These are phyloP conservation scores for Physcia stellaris DNA, from an alignment of 495 filamentous ascomycete species.

Conservation along the genomic window DNA sequence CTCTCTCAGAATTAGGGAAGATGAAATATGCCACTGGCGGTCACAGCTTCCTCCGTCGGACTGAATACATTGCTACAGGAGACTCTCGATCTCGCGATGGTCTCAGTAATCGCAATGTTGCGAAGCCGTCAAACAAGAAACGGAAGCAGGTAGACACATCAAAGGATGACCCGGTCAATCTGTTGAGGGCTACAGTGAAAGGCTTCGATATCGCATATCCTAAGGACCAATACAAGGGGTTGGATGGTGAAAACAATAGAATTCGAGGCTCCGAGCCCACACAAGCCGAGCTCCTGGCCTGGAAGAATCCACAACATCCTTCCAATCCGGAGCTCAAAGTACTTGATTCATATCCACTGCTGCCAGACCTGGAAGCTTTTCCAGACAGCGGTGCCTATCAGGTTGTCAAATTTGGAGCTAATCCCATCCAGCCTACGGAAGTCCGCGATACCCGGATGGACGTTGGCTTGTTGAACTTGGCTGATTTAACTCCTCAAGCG, in stretches of 20 bases:
- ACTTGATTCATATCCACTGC: slow-evolving; percentile 64
- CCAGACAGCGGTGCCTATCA: slow-evolving; percentile 80
- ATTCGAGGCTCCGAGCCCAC: slow-evolving; percentile 42
- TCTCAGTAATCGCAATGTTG: slow-evolving; percentile 23
- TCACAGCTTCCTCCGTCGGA: slow-evolving; percentile 88
- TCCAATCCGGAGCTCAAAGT: slow-evolving; percentile 64
- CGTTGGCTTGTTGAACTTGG: slow-evolving; percentile 60
- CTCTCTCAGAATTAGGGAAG: slow-evolving; percentile 69
- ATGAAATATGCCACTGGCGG: slow-evolving; percentile 51
- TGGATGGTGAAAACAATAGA: slow-evolving; percentile 29
- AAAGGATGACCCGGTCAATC: slow-evolving; percentile 67
- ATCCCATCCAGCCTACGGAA: slow-evolving; percentile 47
- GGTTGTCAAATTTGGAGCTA: slow-evolving; percentile 75
- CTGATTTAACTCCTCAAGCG: slow-evolving; percentile 30
- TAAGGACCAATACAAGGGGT: slow-evolving; percentile 41
- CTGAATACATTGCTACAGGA: slow-evolving; percentile 83
- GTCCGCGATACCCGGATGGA: slow-evolving; percentile 72
- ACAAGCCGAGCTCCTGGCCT: slow-evolving; percentile 49
- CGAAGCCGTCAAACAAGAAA: slow-evolving; percentile 24
- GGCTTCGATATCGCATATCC: slow-evolving; percentile 77
- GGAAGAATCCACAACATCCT: slow-evolving; percentile 66
- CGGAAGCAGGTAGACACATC: slow-evolving; percentile 29
- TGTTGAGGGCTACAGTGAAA: slow-evolving; percentile 68
- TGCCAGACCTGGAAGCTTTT: slow-evolving; percentile 79
- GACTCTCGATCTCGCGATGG: slow-evolving; percentile 27